A percentile compares a stretch with the other conserved stretches of the same genome.
These are phyloP conservation scores for Hyphopichia khmerensis DNA, from an alignment of 1,139 yeast genomes.

Conservation along the genomic window DNA sequence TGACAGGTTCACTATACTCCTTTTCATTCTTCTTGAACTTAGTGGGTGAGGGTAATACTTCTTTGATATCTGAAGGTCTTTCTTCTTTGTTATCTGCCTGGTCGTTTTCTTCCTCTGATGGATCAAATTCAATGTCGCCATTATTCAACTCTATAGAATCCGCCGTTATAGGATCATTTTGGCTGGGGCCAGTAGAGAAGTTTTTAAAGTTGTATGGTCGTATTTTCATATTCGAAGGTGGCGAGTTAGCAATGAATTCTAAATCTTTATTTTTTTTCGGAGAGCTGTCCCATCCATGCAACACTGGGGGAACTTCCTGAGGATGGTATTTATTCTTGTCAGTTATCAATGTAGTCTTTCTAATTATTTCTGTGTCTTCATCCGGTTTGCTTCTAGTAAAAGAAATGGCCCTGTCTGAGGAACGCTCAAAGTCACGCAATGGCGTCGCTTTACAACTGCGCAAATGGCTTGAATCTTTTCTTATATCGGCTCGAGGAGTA, in stretches of 20 bases:
- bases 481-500: slow-evolving; percentile 9
- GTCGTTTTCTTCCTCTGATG: slow-evolving; percentile 15
- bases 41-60: too few relatives aligned
- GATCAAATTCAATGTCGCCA: slow-evolving; percentile 18
- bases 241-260: slow-evolving; percentile 6
- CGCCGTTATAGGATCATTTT: not conserved
- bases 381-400: not conserved
- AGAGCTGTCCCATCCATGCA: slow-evolving; percentile 1
- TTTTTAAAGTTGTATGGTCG: slow-evolving; percentile 8
- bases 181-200: not conserved
- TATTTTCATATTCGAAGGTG: slow-evolving; percentile 14
- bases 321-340: slow-evolving; percentile 23
- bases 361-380: slow-evolving; percentile 17
- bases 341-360: slow-evolving; percentile 17
- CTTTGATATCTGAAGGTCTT: too few relatives aligned
- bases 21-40: not conserved
- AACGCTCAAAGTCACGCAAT: slow-evolving; percentile 9
- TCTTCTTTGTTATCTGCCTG: not conserved
- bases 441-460: slow-evolving; percentile 19
- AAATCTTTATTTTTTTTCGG: not conserved
- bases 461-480: slow-evolving; percentile 7
- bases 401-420: slow-evolving; percentile 5
- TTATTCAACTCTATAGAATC: slow-evolving; percentile 1
- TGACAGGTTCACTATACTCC: not conserved
- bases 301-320: slow-evolving; percentile 5